A percentile compares a stretch with the other conserved stretches of the same genome.
These are phyloP conservation scores for Metschnikowia gelsemii DNA, from an alignment of 805 yeast species.

Conservation along the genomic window DNA sequence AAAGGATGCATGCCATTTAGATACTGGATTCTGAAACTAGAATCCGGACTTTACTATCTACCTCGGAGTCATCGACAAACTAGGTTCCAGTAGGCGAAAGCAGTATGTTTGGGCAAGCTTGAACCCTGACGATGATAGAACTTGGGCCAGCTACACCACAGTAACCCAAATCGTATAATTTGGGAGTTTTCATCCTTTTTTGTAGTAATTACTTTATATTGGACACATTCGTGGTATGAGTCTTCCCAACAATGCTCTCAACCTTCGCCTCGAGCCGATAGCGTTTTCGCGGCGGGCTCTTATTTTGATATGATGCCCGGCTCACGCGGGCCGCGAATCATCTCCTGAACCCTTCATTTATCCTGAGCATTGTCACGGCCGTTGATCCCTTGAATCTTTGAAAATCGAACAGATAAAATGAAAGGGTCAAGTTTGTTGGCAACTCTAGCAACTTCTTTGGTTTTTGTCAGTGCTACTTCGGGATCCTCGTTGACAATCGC, in stretches of 20 bases:
- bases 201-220: too few relatives aligned
- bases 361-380: background rate
- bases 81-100: background rate
- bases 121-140: too few relatives aligned
- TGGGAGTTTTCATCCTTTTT: too few relatives aligned
- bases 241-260: background rate
- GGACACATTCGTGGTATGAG: background rate
- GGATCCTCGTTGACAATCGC: conserved; percentile 7
- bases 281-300: too few relatives aligned
- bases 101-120: background rate
- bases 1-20: conserved; percentile 25
- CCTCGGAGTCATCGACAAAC: conserved; percentile 11
- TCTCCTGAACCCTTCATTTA: background rate
- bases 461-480: background rate
- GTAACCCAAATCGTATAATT: too few relatives aligned
- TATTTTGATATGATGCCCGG: background rate
- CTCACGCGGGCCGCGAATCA: conserved; percentile 5
- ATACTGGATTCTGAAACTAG: conserved; percentile 24
- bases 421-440: conserved; percentile 1
- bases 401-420: background rate
- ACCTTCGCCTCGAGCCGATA: background rate
- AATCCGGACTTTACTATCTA: conserved; percentile 20
- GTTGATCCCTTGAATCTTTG: background rate
- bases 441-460: conserved; percentile 6
- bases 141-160: too few relatives aligned